phyloP scores from a whole-genome alignment of 176 grass and related monocot genomes.

The Thinopyrum elongatum region DNA sequence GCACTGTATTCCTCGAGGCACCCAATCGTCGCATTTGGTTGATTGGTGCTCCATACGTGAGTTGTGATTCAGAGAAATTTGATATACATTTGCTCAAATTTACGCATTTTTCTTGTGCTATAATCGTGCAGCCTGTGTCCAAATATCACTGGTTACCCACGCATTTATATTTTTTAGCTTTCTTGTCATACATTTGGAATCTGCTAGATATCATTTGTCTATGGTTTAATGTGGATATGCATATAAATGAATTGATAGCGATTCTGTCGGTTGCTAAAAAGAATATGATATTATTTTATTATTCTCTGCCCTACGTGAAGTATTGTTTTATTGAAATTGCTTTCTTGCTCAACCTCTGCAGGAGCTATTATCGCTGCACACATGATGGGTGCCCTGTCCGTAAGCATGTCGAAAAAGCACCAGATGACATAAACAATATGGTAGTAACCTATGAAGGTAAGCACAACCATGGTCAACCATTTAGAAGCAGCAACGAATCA shows the following conservation, averaged over 20 bases:
- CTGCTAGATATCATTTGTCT: neutral
- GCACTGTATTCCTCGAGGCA: neutral
- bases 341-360: slow-evolving; percentile 37
- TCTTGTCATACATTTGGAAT: slow-evolving; percentile 7
- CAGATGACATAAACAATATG: slow-evolving; percentile 76
- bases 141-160: neutral
- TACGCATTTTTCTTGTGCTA: neutral
- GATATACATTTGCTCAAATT: slow-evolving; percentile 11
- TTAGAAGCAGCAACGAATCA: slow-evolving; percentile 37
- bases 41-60: neutral
- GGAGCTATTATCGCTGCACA: slow-evolving; percentile 98
- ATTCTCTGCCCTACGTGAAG: neutral
- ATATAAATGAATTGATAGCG: no score
- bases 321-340: slow-evolving; percentile 29
- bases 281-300: neutral
- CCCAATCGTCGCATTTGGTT: neutral
- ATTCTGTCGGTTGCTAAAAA: neutral
- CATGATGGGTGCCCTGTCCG: slow-evolving; percentile 93
- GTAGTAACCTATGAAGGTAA: slow-evolving; percentile 97
- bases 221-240: neutral
- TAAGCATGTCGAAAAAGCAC: slow-evolving; percentile 91
- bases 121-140: neutral
- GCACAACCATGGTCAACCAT: slow-evolving; percentile 80
- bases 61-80: slow-evolving; percentile 9
- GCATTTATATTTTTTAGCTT: neutral